These are phyloP conservation scores for Yarrowia porcina DNA, from an alignment of 805 yeast genomes.

Conservation along the genomic window DNA sequence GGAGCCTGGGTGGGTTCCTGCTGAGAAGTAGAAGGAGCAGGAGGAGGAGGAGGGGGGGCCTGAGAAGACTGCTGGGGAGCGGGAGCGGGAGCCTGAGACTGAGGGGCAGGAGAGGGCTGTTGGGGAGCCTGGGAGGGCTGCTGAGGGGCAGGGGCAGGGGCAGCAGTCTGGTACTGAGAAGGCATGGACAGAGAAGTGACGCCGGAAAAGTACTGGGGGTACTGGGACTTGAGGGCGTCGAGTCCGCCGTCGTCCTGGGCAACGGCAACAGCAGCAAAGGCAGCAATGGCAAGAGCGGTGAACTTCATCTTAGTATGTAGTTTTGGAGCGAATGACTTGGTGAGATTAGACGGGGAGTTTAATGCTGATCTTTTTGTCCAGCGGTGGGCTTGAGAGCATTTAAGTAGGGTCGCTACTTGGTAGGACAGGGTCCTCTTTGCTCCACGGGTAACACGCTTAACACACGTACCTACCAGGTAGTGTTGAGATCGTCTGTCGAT, in stretches of 20 bases:
- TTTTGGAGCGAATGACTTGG: slow-evolving; percentile 10
- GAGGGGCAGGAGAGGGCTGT: not conserved
- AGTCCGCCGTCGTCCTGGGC: slow-evolving; percentile 25
- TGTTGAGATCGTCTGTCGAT: slow-evolving; percentile 12
- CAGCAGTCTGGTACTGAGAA: slow-evolving; percentile 15
- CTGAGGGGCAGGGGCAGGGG: slow-evolving; percentile 15
- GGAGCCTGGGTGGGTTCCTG: not conserved
- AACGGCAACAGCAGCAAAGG: slow-evolving; percentile 8
- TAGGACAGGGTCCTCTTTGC: not conserved
- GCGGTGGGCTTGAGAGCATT: not conserved
- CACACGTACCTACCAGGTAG: too few relatives aligned
- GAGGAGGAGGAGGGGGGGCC: slow-evolving; percentile 5
- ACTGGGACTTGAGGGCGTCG: slow-evolving; percentile 21
- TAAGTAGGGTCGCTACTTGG: not conserved
- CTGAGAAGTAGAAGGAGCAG: slow-evolving; percentile 13
- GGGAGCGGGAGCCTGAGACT: slow-evolving; percentile 2
- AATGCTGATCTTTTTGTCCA: slow-evolving; percentile 2
- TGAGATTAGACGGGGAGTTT: slow-evolving; percentile 12
- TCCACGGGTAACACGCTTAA: not conserved
- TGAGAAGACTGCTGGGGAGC: slow-evolving; percentile 1
- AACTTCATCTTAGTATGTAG: slow-evolving; percentile 19
- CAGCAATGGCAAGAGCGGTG: slow-evolving; percentile 24
- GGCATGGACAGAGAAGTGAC: slow-evolving; percentile 22
- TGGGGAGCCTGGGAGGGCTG: slow-evolving; percentile 13
- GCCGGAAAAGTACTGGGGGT: slow-evolving; percentile 18